Evolutionary conservation across 2,329 filamentous ascomycete species (phyloP).

Genomic region (Corinectria fuckeliana): DNA sequence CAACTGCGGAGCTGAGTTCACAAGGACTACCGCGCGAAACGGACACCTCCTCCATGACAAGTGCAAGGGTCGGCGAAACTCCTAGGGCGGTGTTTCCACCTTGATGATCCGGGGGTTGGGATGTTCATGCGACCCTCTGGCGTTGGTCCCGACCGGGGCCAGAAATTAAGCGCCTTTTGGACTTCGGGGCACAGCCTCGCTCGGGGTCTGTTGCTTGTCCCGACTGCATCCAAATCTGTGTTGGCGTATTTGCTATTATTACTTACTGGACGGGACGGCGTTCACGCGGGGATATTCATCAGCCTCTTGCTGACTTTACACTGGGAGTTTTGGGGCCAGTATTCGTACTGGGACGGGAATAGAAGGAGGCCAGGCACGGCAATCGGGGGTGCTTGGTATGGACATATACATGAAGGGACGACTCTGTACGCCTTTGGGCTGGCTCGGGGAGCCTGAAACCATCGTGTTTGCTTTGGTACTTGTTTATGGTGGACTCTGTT

Average conservation of each 20-base stretch:
- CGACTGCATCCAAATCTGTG: slow-evolving; percentile 19
- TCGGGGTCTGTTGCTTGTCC: slow-evolving; percentile 20
- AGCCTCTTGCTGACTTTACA: slow-evolving; percentile 15
- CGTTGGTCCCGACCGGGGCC: slow-evolving; percentile 20
- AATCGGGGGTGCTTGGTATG: slow-evolving; percentile 19
- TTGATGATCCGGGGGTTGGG: slow-evolving; percentile 22
- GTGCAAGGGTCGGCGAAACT: slow-evolving; percentile 71
- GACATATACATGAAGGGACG: slow-evolving; percentile 33
- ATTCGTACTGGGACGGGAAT: slow-evolving; percentile 23
- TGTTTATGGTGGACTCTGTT: slow-evolving; percentile 1
- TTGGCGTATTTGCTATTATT: slow-evolving; percentile 29
- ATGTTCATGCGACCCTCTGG: slow-evolving; percentile 24
- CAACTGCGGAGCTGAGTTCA: slow-evolving; percentile 92
- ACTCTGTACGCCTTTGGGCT: slow-evolving; percentile 27
- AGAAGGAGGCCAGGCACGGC: slow-evolving; percentile 23
- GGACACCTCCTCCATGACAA: slow-evolving; percentile 88
- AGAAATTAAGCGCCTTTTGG: slow-evolving; percentile 12
- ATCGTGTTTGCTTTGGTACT: slow-evolving; percentile 16
- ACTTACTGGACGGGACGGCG: slow-evolving; percentile 25
- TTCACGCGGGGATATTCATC: slow-evolving; percentile 25
- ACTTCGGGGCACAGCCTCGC: slow-evolving; percentile 24
- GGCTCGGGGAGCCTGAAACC: slow-evolving; percentile 19
- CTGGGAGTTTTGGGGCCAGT: slow-evolving; percentile 20
- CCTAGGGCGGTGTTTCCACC: slow-evolving; percentile 23
- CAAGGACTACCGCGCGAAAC: slow-evolving; percentile 85